These are phyloP conservation scores for Phaffomyces antillensis DNA, from an alignment of 805 yeast species.

Conservation along the genomic window DNA sequence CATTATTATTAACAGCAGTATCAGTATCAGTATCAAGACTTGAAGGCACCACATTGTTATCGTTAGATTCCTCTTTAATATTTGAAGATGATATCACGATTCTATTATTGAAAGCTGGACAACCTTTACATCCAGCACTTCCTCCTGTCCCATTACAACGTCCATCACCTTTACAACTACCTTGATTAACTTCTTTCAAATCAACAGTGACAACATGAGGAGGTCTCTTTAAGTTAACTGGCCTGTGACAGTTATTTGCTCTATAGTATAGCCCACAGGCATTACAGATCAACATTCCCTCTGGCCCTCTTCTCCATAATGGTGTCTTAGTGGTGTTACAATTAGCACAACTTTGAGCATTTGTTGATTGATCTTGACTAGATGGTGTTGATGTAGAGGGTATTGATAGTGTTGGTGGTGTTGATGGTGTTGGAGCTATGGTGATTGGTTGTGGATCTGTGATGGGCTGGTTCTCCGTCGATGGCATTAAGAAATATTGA, in stretches of 20 bases:
- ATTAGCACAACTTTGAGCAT: slow-evolving; percentile 53
- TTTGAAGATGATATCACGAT: slow-evolving; percentile 29
- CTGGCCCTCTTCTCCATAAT: slow-evolving; percentile 85
- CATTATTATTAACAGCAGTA: background rate
- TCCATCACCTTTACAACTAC: slow-evolving; percentile 31
- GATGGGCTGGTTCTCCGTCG: no score
- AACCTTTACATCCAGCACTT: slow-evolving; percentile 67
- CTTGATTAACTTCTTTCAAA: slow-evolving; percentile 17
- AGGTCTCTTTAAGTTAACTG: slow-evolving; percentile 66
- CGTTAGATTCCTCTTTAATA: background rate
- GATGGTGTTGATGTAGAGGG: no score
- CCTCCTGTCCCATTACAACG: slow-evolving; percentile 89
- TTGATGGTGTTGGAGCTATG: no score
- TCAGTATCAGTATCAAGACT: background rate
- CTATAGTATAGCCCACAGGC: slow-evolving; percentile 91
- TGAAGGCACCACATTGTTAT: background rate
- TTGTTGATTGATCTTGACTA: background rate
- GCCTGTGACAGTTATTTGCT: slow-evolving; percentile 87
- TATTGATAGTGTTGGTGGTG: no score
- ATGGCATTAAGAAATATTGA: no score
- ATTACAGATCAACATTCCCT: slow-evolving; percentile 85
- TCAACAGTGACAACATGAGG: slow-evolving; percentile 85
- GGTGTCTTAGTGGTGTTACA: slow-evolving; percentile 90
- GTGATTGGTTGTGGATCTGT: no score
- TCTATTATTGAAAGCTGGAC: slow-evolving; percentile 78